Conservation (phyloP, 176 grass and related monocot species). For the Oryza officinalis region DNA sequence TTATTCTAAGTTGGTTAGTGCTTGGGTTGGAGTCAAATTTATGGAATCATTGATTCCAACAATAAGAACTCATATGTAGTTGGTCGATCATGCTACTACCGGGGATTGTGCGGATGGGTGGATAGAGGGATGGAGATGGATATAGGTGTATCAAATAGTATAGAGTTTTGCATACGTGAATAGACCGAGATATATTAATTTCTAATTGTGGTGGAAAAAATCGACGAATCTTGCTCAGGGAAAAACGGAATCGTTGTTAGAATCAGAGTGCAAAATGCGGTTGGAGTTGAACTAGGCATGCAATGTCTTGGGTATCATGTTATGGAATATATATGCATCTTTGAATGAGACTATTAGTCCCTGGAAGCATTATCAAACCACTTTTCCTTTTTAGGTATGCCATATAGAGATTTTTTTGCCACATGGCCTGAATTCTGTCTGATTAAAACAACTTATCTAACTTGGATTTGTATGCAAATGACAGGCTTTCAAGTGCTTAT, state of each 20-base stretch:
- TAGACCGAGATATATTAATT: neutral
- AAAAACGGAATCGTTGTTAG: neutral
- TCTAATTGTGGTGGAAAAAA: neutral
- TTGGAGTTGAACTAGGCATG: conserved; percentile 12
- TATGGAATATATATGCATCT: neutral
- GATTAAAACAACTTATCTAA: neutral
- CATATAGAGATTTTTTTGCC: neutral
- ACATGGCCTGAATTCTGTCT: neutral
- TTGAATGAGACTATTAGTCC: neutral
- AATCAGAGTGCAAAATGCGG: neutral
- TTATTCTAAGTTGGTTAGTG: neutral
- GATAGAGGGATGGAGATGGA: neutral
- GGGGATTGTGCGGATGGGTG: neutral
- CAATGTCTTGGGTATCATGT: neutral
- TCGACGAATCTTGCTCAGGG: neutral
- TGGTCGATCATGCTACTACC: neutral
- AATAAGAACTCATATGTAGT: neutral
- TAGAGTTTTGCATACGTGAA: neutral
- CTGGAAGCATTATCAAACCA: neutral
- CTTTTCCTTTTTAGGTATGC: neutral
- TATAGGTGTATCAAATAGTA: neutral
- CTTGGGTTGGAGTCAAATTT: neutral
- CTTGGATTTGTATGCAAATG: neutral
- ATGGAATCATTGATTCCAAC: neutral
- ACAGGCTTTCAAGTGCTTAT: neutral